Evolutionary conservation across 1,139 yeast genomes (phyloP).

Genomic region (Blastobotrys niveus): DNA sequence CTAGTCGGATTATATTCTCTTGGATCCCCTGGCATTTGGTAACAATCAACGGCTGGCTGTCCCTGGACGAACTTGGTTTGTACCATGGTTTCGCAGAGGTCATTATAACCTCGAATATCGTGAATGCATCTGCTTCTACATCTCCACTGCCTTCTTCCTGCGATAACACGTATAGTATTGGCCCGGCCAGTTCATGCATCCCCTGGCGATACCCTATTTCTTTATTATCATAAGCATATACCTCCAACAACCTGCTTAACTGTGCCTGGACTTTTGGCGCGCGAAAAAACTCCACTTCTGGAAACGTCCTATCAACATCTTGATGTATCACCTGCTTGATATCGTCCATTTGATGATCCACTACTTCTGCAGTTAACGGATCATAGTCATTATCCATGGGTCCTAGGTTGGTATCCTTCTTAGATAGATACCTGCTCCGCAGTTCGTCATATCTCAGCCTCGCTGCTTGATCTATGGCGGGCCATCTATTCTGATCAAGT

Average conservation of each 20-base stretch:
- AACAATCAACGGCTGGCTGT: slow-evolving; percentile 29
- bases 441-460: slow-evolving; percentile 16
- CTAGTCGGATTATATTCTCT: slow-evolving; percentile 35
- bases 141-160: slow-evolving; percentile 18
- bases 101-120: slow-evolving; percentile 34
- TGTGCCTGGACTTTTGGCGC: slow-evolving; percentile 29
- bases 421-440: neutral
- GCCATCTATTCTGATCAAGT: slow-evolving; percentile 22
- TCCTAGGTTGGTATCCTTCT: too few species aligned
- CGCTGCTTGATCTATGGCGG: slow-evolving; percentile 18
- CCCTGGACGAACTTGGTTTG: slow-evolving; percentile 18
- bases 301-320: slow-evolving; percentile 56
- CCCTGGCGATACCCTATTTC: slow-evolving; percentile 57
- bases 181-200: slow-evolving; percentile 54
- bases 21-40: slow-evolving; percentile 31
- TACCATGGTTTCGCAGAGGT: slow-evolving; percentile 31
- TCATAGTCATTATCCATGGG: neutral
- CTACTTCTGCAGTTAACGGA: slow-evolving; percentile 6
- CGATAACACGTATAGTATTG: slow-evolving; percentile 34
- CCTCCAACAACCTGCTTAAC: slow-evolving; percentile 44
- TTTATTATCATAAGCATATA: slow-evolving; percentile 48
- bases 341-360: slow-evolving; percentile 19
- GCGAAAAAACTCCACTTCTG: slow-evolving; percentile 48
- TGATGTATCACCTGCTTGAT: slow-evolving; percentile 29
- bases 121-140: slow-evolving; percentile 21